A percentile compares a stretch with the other conserved stretches of the same genome.
Evolutionary conservation across 495 filamentous ascomycete genomes (phyloP).

Genomic region (Thermochaetoides thermophila): DNA sequence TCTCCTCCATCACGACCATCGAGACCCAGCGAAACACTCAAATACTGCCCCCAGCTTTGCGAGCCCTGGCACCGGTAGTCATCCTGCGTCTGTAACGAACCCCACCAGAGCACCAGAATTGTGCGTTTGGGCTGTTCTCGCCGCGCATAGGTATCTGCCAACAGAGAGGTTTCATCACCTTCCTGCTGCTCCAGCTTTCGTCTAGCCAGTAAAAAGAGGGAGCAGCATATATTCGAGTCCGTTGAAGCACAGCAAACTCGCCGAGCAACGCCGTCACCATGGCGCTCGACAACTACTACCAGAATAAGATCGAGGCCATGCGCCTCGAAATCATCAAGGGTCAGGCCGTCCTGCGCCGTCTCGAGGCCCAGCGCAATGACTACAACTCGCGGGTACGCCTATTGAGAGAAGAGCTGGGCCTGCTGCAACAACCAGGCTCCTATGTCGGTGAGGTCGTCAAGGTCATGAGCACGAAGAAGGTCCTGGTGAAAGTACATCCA

Average conservation of each 20-base stretch:
- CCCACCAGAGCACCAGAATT: too few species aligned
- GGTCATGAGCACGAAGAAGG: slow-evolving; percentile 99
- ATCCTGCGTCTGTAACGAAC: too few species aligned
- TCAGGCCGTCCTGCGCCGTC: slow-evolving; percentile 80
- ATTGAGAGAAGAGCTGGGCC: slow-evolving; percentile 86
- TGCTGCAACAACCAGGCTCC: slow-evolving; percentile 92
- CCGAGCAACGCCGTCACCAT: slow-evolving; percentile 41
- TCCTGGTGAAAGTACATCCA: slow-evolving; percentile 95
- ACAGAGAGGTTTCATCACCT: too few species aligned
- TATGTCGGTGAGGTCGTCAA: slow-evolving; percentile 99
- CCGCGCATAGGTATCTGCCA: too few species aligned
- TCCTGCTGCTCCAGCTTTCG: too few species aligned
- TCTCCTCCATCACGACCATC: slow-evolving; percentile 3
- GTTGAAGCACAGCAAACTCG: slow-evolving; percentile 1
- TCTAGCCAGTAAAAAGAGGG: too few species aligned
- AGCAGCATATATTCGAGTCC: too few species aligned
- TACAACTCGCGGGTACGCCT: slow-evolving; percentile 97
- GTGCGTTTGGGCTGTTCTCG: too few species aligned
- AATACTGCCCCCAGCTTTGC: too few species aligned
- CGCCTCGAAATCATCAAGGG: slow-evolving; percentile 99
- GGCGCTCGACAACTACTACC: slow-evolving; percentile 98
- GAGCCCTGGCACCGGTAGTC: too few species aligned
- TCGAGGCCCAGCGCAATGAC: slow-evolving; percentile 97
- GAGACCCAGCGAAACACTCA: slow-evolving; percentile 1
- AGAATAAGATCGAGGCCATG: slow-evolving; percentile 99